Evolutionary conservation across 257 asterid genomes (phyloP).

Genomic region (Plantago elongata): DNA sequence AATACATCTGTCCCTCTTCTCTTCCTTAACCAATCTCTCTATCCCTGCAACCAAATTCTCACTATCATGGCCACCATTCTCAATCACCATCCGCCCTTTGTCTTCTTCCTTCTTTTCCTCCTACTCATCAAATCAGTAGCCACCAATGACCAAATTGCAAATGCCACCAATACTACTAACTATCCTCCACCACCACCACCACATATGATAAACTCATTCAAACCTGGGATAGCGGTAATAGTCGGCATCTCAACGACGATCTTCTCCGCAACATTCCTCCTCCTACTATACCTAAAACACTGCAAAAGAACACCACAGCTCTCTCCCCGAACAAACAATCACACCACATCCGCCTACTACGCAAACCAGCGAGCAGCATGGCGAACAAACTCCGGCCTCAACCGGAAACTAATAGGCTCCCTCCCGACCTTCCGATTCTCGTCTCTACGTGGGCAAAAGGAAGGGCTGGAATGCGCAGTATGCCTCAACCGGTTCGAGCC

Average conservation of each 20-base stretch:
- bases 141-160: neutral
- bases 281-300: constrained; percentile 64
- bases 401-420: constrained; percentile 45
- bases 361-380: constrained; percentile 22
- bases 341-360: neutral
- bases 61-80: constrained; percentile 34
- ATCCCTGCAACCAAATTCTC: neutral
- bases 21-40: neutral
- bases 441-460: constrained; percentile 65
- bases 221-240: constrained; percentile 48
- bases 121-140: constrained; percentile 11
- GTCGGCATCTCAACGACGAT: constrained; percentile 55
- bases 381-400: constrained; percentile 51
- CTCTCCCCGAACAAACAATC: neutral
- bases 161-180: neutral
- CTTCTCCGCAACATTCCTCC: constrained; percentile 55
- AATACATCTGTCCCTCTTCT: constrained; percentile 13
- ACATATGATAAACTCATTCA: constrained; percentile 26
- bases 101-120: constrained; percentile 17
- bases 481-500: constrained; percentile 62
- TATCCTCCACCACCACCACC: constrained; percentile 26
- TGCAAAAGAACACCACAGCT: constrained; percentile 30
- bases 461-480: constrained; percentile 79
- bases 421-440: constrained; percentile 71
- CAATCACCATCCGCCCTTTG: neutral